Conservation (phyloP, 139 green algal species). For the Chlorella sp. region DNA sequence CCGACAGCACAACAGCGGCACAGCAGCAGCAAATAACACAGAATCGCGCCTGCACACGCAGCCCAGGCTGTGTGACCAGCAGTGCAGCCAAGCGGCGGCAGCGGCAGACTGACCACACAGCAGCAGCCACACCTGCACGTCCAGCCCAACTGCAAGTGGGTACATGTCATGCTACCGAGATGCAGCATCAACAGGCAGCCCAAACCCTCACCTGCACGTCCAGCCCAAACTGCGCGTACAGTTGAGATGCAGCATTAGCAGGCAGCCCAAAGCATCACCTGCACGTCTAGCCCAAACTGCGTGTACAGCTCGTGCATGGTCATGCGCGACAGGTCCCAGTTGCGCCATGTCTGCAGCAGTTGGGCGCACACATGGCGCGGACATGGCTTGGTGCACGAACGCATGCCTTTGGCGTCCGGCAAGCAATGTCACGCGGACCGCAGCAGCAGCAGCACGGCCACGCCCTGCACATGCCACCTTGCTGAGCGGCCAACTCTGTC, state of each 20-base stretch:
- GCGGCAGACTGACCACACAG: too few relatives aligned
- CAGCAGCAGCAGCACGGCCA: background rate
- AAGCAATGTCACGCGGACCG: background rate
- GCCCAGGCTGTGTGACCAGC: too few relatives aligned
- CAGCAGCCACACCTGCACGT: too few relatives aligned
- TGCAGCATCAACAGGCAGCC: background rate
- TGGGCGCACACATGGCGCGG: background rate
- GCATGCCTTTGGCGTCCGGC: background rate
- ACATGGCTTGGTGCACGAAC: background rate
- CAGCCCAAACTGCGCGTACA: conserved; percentile 76
- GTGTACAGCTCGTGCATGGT: conserved; percentile 71
- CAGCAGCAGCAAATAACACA: too few relatives aligned
- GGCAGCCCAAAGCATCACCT: conserved; percentile 82
- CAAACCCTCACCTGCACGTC: conserved; percentile 84
- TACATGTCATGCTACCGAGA: background rate
- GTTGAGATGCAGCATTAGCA: background rate
- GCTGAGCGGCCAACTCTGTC: too few relatives aligned
- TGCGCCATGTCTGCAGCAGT: conserved; percentile 76
- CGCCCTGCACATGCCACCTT: too few relatives aligned
- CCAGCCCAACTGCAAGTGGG: conserved; percentile 77
- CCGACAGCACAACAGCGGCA: too few relatives aligned
- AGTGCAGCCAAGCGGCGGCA: too few relatives aligned
- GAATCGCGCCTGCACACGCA: too few relatives aligned
- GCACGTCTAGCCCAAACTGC: conserved; percentile 82
- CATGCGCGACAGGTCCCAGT: conserved; percentile 85